These are phyloP conservation scores for Gomphus bonarii DNA, from an alignment of 1,284 basidiomycete genomes.

Conservation along the genomic window DNA sequence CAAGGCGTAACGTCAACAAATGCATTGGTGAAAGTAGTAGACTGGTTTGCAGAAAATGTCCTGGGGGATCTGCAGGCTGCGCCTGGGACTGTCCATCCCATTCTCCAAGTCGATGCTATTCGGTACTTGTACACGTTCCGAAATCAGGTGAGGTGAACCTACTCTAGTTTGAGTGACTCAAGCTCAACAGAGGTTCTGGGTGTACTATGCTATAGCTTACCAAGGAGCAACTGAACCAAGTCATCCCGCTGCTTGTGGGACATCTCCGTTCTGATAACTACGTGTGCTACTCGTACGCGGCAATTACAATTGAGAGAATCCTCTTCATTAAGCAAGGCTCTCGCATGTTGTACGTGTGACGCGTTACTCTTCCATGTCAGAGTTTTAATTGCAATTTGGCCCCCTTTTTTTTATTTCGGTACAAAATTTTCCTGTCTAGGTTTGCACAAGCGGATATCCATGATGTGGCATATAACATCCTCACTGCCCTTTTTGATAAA, in stretches of 20 bases:
- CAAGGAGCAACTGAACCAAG: slow-evolving; percentile 88
- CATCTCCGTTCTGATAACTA: slow-evolving; percentile 78
- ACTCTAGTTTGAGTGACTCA: not conserved
- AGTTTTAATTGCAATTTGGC: not conserved
- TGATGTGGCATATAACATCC: slow-evolving; percentile 67
- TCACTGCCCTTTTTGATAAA: slow-evolving; percentile 72
- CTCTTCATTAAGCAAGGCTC: slow-evolving; percentile 77
- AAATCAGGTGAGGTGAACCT: slow-evolving; percentile 60
- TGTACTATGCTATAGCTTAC: slow-evolving; percentile 57
- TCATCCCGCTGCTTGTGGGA: slow-evolving; percentile 80
- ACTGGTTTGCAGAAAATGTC: slow-evolving; percentile 92
- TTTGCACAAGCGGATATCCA: slow-evolving; percentile 84
- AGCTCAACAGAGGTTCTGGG: not conserved
- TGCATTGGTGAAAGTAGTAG: slow-evolving; percentile 84
- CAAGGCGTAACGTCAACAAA: slow-evolving; percentile 94
- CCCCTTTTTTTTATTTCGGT: not conserved
- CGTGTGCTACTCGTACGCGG: slow-evolving; percentile 83
- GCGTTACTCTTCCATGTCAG: not conserved
- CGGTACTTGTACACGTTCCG: slow-evolving; percentile 91
- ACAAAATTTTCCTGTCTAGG: slow-evolving; percentile 28
- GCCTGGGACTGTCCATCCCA: slow-evolving; percentile 66
- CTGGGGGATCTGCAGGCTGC: slow-evolving; percentile 78
- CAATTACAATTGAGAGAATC: slow-evolving; percentile 83
- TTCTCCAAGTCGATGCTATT: slow-evolving; percentile 94
- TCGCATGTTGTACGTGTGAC: slow-evolving; percentile 48